A percentile compares a stretch with the other conserved stretches of the same genome.
These are phyloP conservation scores for Fusarium heterosporum DNA, from an alignment of 2,329 filamentous ascomycete genomes.

Conservation along the genomic window DNA sequence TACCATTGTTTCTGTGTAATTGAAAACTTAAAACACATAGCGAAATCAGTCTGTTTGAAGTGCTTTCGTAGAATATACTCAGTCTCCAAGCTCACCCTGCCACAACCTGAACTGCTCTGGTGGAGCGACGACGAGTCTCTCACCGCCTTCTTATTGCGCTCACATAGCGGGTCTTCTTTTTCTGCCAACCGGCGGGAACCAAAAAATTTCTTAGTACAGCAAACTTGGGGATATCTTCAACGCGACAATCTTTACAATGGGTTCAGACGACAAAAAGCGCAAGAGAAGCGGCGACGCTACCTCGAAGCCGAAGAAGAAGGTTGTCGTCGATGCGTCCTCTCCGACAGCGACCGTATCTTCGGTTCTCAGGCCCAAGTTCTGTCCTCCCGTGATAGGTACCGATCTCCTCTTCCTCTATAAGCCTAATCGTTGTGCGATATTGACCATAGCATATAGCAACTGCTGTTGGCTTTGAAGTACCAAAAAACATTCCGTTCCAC, in stretches of 20 bases:
- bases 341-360: constrained; percentile 60
- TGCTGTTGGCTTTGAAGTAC: constrained; percentile 53
- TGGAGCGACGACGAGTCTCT: not conserved
- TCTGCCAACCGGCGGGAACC: constrained; percentile 7
- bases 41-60: not conserved
- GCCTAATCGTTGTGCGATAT: constrained; percentile 14
- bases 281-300: constrained; percentile 61
- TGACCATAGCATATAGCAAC: constrained; percentile 49
- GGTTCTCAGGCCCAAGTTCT: constrained; percentile 58
- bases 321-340: constrained; percentile 58
- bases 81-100: not conserved
- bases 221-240: constrained; percentile 9
- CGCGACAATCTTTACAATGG: constrained; percentile 50
- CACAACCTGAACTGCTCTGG: not conserved
- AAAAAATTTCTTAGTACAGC: constrained; percentile 47
- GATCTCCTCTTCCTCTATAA: constrained; percentile 1
- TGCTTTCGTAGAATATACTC: not conserved
- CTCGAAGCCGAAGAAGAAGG: constrained; percentile 63
- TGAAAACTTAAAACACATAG: no score
- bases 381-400: constrained; percentile 66
- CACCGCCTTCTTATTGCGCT: not conserved
- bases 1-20: no score
- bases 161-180: not conserved
- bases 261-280: constrained; percentile 56
- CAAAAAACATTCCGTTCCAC: constrained; percentile 57